A percentile compares a stretch with the other conserved stretches of the same genome.
These are phyloP conservation scores for Brassica juncea DNA, from an alignment of 345 rosid species.

Conservation along the genomic window DNA sequence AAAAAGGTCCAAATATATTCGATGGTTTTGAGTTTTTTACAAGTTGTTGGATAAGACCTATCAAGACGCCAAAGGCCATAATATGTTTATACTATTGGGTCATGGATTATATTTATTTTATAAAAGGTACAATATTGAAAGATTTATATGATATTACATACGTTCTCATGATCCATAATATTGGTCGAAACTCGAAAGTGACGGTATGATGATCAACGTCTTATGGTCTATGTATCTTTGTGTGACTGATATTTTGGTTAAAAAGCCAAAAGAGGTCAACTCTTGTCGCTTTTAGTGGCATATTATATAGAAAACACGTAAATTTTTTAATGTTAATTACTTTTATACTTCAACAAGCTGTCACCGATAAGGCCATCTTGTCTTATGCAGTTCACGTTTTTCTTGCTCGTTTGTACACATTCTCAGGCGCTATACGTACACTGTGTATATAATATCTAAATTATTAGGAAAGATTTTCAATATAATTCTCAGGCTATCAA, in stretches of 20 bases:
- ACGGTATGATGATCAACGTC: background rate
- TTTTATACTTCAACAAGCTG: background rate
- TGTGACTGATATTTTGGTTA: background rate
- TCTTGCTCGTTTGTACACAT: background rate
- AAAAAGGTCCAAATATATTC: background rate
- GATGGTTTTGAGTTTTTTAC: constrained; percentile 14
- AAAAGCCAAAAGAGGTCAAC: background rate
- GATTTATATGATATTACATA: background rate
- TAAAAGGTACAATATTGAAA: background rate
- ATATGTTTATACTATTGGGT: background rate
- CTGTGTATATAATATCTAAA: background rate
- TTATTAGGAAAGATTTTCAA: background rate
- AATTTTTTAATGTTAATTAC: background rate
- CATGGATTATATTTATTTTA: background rate
- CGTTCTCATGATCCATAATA: background rate
- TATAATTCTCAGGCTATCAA: background rate
- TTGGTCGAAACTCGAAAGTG: background rate
- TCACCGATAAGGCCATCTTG: background rate
- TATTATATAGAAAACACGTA: background rate
- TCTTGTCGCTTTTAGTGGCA: constrained; percentile 12
- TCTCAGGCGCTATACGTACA: background rate
- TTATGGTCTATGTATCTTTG: background rate
- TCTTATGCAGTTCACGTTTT: constrained; percentile 17
- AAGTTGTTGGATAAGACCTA: background rate
- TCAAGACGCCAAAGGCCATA: background rate